Percentiles rank a stretch among this genome's conserved stretches.
Evolutionary conservation across 352 stramenopile species (phyloP).

Genomic region (Thalassiosira sp.): DNA sequence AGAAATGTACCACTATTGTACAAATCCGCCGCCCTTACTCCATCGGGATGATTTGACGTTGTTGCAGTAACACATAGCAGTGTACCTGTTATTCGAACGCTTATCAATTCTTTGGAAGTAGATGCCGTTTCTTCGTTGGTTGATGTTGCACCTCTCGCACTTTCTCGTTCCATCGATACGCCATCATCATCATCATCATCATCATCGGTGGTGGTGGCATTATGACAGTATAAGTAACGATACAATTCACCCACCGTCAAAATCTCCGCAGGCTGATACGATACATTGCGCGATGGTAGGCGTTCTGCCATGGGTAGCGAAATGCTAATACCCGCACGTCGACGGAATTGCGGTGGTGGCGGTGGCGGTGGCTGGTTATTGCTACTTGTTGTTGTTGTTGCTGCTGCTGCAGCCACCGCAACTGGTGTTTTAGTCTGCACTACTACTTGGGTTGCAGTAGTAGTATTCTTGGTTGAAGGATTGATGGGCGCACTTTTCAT

Average conservation of each 20-base stretch:
- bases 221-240: constrained; percentile 43
- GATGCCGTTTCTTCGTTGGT: background rate
- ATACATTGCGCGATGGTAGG: constrained; percentile 58
- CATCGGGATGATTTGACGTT: constrained; percentile 5
- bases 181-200: background rate
- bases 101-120: constrained; percentile 28
- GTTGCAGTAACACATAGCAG: constrained; percentile 25
- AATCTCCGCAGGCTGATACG: constrained; percentile 55
- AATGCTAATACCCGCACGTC: constrained; percentile 24
- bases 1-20: constrained; percentile 45
- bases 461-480: background rate
- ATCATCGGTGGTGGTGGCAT: too few species aligned
- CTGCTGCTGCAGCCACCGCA: background rate
- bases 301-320: constrained; percentile 53
- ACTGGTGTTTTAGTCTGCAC: background rate
- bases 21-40: too few species aligned
- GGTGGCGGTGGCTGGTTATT: background rate
- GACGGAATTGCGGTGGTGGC: constrained; percentile 6
- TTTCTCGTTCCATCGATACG: background rate
- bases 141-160: background rate
- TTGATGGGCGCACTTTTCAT: background rate
- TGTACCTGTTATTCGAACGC: constrained; percentile 53
- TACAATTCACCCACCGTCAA: constrained; percentile 53
- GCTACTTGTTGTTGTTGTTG: background rate
- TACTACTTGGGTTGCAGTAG: background rate